Percentiles rank a stretch among this genome's conserved stretches.
Conservation (phyloP, 805 yeast genomes). For the Metschnikowia reukaufii region DNA sequence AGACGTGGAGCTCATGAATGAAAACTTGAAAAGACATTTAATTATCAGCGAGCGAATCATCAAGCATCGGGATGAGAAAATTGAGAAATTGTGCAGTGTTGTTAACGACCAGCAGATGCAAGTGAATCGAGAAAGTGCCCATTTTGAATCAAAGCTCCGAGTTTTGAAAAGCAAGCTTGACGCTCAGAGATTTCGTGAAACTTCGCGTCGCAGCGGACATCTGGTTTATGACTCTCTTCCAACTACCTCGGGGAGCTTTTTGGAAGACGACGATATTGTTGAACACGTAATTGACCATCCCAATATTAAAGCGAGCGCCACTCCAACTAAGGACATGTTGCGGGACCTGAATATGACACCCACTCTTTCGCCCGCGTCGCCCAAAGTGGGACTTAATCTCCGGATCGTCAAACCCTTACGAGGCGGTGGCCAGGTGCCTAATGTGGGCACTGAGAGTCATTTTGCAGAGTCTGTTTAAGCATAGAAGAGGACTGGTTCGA, state of each 20-base stretch:
- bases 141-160: conserved; percentile 47
- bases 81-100: conserved; percentile 50
- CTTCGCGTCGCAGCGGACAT: conserved; percentile 13
- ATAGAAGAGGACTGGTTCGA: neutral
- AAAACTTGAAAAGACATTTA: conserved; percentile 55
- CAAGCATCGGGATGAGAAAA: conserved; percentile 56
- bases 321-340: conserved; percentile 1
- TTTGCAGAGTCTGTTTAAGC: no score
- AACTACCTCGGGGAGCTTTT: conserved; percentile 6
- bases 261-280: conserved; percentile 5
- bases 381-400: conserved; percentile 52
- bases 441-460: neutral
- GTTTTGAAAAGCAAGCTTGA: conserved; percentile 18
- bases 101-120: conserved; percentile 51
- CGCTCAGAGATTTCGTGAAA: conserved; percentile 16
- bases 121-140: conserved; percentile 47
- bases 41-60: conserved; percentile 55
- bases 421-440: conserved; percentile 40
- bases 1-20: conserved; percentile 64
- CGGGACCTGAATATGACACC: conserved; percentile 1
- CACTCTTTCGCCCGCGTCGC: conserved; percentile 23
- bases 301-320: neutral
- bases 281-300: conserved; percentile 1
- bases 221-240: conserved; percentile 7
- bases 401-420: conserved; percentile 62